A percentile compares a stretch with the other conserved stretches of the same genome.
Conservation (phyloP, 2,329 filamentous ascomycete species). For the Fusarium paranaense region DNA sequence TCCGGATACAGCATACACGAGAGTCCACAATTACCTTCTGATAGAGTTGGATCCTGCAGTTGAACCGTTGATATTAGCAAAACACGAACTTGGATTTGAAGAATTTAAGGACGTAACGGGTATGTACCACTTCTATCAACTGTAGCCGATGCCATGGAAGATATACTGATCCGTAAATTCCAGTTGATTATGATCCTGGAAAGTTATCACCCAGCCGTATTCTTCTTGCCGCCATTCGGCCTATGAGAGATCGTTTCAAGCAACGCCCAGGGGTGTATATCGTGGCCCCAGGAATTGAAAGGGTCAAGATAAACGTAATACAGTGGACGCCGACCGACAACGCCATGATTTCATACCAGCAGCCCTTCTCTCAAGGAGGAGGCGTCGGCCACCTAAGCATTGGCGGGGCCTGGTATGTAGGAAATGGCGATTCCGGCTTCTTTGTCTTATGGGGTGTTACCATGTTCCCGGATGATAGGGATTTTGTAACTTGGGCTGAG, state of each 20-base stretch:
- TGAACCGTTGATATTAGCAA: background rate
- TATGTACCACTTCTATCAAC: background rate
- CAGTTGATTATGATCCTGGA: background rate
- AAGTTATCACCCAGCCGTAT: background rate
- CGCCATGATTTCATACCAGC: background rate
- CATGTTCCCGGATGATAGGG: background rate
- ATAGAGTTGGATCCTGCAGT: background rate
- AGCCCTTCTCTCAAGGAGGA: background rate
- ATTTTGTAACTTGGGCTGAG: background rate
- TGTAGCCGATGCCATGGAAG: background rate
- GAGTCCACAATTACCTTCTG: background rate
- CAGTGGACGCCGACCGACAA: background rate
- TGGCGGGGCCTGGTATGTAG: background rate
- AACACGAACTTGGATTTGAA: no score
- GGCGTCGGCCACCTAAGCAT: background rate
- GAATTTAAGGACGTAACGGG: no score
- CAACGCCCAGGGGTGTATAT: background rate
- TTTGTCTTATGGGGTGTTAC: background rate
- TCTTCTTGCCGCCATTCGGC: background rate
- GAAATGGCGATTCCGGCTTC: background rate
- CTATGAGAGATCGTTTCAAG: background rate
- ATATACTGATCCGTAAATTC: background rate
- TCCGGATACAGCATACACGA: background rate
- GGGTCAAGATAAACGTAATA: background rate
- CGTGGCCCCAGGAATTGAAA: background rate